Evolutionary conservation across 2,329 filamentous ascomycete genomes (phyloP).

Genomic region (Arachnomyces sp.): DNA sequence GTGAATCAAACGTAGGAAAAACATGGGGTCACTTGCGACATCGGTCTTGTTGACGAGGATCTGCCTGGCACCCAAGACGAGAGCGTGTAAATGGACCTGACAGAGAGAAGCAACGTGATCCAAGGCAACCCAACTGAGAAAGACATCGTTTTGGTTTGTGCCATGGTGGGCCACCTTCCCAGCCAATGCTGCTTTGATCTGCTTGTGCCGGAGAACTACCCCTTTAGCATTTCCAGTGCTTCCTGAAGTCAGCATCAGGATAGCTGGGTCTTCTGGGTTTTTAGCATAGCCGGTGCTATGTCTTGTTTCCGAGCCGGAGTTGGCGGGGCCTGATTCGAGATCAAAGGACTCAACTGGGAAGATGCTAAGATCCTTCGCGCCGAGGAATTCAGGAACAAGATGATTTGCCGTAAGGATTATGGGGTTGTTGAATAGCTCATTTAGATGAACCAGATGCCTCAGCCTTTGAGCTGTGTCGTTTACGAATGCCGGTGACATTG

Average conservation of each 20-base stretch:
- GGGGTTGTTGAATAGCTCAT: conserved; percentile 16
- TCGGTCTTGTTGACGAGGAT: conserved; percentile 39
- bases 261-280: conserved; percentile 16
- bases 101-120: conserved; percentile 49
- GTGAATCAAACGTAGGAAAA: conserved; percentile 35
- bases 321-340: not conserved
- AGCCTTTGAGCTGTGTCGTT: conserved; percentile 20
- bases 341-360: conserved; percentile 8
- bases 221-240: conserved; percentile 47
- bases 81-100: conserved; percentile 46
- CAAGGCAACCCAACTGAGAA: conserved; percentile 45
- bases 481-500: conserved; percentile 28
- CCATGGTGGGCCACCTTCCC: conserved; percentile 32
- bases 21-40: conserved; percentile 31
- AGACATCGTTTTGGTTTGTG: conserved; percentile 22
- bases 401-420: conserved; percentile 17
- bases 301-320: too few relatives aligned
- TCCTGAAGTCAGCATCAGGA: conserved; percentile 49
- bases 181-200: conserved; percentile 35
- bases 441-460: conserved; percentile 24
- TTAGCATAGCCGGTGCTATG: conserved; percentile 7
- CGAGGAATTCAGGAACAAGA: conserved; percentile 12
- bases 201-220: conserved; percentile 37
- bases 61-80: conserved; percentile 36
- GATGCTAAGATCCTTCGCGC: conserved; percentile 10